Conservation (phyloP, 768 basidiomycete species). For the Russula abietina region DNA sequence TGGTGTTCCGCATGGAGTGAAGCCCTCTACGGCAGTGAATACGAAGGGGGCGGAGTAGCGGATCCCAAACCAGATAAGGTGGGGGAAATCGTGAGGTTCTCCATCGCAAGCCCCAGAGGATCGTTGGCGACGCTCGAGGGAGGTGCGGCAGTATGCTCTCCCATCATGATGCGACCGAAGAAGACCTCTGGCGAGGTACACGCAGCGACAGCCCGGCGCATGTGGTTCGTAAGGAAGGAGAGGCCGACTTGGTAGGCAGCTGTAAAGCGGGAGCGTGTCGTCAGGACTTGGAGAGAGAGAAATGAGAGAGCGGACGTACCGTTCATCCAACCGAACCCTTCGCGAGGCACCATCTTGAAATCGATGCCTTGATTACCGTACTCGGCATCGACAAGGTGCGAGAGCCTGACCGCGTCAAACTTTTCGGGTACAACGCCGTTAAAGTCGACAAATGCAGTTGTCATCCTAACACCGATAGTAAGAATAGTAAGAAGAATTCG, state of each 20-base stretch:
- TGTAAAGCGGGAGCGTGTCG: conserved; percentile 29
- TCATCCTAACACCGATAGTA: conserved; percentile 56
- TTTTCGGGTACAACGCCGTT: conserved; percentile 99
- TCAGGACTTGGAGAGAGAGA: not conserved
- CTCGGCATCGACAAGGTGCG: conserved; percentile 94
- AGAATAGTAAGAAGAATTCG: conserved; percentile 4
- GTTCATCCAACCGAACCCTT: conserved; percentile 99
- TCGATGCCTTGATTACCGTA: conserved; percentile 95
- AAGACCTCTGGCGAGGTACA: conserved; percentile 92
- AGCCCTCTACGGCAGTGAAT: conserved; percentile 10
- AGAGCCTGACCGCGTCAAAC: conserved; percentile 95
- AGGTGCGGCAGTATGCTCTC: conserved; percentile 33
- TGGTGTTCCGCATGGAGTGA: not conserved
- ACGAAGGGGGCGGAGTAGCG: conserved; percentile 21
- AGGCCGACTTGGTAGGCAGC: conserved; percentile 97
- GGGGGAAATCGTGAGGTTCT: conserved; percentile 27
- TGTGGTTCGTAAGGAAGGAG: conserved; percentile 86
- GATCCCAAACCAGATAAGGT: conserved; percentile 7
- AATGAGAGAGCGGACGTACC: conserved; percentile 40
- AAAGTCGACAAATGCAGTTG: conserved; percentile 90
- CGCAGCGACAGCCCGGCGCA: conserved; percentile 92
- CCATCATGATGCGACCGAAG: conserved; percentile 48
- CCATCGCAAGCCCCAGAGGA: conserved; percentile 38
- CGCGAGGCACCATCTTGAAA: conserved; percentile 95
- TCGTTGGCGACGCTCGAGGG: conserved; percentile 33